These are phyloP conservation scores for Parastagonospora nodorum DNA, from an alignment of 2,329 filamentous ascomycete species.

Conservation along the genomic window DNA sequence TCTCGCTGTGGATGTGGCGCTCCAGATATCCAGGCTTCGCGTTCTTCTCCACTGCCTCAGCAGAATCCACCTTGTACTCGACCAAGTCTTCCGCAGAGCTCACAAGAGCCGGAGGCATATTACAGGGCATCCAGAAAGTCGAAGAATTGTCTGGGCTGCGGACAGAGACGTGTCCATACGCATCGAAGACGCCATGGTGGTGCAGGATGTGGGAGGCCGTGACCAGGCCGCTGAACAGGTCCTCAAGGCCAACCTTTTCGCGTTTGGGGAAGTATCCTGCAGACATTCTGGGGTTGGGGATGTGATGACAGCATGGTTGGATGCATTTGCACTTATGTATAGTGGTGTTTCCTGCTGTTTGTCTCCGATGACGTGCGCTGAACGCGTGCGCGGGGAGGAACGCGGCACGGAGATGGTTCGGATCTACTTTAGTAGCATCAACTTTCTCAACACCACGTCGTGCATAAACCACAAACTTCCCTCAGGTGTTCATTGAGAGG, in stretches of 20 bases:
- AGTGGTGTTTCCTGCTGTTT: constrained; percentile 8
- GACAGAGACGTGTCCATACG: constrained; percentile 61
- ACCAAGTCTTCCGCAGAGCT: constrained; percentile 49
- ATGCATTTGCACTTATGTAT: background rate
- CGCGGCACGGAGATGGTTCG: constrained; percentile 8
- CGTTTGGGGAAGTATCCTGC: constrained; percentile 46
- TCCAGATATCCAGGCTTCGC: constrained; percentile 47
- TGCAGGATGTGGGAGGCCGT: constrained; percentile 59
- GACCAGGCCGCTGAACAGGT: constrained; percentile 49
- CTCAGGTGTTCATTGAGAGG: no score
- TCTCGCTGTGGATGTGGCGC: constrained; percentile 52
- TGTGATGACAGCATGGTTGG: constrained; percentile 5
- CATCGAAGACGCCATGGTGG: constrained; percentile 57
- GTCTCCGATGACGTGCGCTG: constrained; percentile 26
- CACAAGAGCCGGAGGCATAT: constrained; percentile 52
- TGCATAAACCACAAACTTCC: no score
- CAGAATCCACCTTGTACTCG: constrained; percentile 52
- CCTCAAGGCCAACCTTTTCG: constrained; percentile 44
- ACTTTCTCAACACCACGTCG: no score
- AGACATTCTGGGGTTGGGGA: constrained; percentile 30
- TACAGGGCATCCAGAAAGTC: constrained; percentile 53
- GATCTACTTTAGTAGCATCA: background rate
- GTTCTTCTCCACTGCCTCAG: constrained; percentile 41
- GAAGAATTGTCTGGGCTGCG: constrained; percentile 55
- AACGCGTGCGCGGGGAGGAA: constrained; percentile 5